phyloP scores from a whole-genome alignment of 495 filamentous ascomycete genomes.

The Aspergillus nanangensis region DNA sequence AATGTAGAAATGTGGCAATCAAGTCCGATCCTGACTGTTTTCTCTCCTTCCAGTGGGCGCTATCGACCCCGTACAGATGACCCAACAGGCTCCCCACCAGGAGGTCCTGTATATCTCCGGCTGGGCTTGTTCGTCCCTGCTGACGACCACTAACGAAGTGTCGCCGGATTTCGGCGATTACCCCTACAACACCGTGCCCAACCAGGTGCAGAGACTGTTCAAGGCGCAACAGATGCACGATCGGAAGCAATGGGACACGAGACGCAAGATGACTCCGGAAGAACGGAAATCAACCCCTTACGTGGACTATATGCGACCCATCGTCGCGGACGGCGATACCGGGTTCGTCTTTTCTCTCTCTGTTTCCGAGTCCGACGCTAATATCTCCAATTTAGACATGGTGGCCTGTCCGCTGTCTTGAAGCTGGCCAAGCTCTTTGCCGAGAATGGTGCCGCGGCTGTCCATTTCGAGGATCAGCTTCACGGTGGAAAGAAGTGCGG shows the following conservation, averaged over 20 bases:
- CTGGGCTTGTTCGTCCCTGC: conserved; percentile 91
- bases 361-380: not conserved
- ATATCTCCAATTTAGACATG: too few species aligned
- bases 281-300: conserved; percentile 73
- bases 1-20: conserved; percentile 9
- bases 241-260: conserved; percentile 84
- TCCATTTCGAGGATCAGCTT: conserved; percentile 96
- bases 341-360: conserved; percentile 45
- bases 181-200: conserved; percentile 97
- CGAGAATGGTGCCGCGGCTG: conserved; percentile 94
- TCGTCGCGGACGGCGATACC: conserved; percentile 96
- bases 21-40: too few species aligned
- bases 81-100: conserved; percentile 92
- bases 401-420: conserved; percentile 84
- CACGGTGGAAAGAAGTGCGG: conserved; percentile 99
- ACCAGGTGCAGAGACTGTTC: conserved; percentile 92
- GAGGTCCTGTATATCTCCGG: conserved; percentile 94
- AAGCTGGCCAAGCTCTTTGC: conserved; percentile 98
- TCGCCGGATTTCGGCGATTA: conserved; percentile 97
- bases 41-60: conserved; percentile 86
- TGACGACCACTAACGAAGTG: conserved; percentile 94
- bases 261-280: conserved; percentile 69
- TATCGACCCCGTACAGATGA: conserved; percentile 98
- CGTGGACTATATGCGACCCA: conserved; percentile 87
- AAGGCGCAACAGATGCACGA: conserved; percentile 97